These are phyloP conservation scores for Gossypium thurberi DNA, from an alignment of 345 rosid genomes.

Conservation along the genomic window DNA sequence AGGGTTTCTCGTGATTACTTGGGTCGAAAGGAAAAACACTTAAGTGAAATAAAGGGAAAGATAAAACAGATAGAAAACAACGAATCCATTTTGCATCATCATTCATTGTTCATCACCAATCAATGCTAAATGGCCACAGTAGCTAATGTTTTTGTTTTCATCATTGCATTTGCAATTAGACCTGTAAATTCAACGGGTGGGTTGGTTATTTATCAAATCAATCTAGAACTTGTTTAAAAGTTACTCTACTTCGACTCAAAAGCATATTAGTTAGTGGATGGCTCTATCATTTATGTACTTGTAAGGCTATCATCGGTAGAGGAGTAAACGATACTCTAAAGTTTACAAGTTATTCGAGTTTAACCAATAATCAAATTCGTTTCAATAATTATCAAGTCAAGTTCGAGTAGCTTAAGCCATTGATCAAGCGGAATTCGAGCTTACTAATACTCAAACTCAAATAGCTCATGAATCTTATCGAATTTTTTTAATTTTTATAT, in stretches of 20 bases:
- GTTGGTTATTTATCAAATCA: no score
- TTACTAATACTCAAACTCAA: background rate
- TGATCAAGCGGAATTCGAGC: background rate
- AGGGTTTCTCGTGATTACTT: conserved; percentile 82
- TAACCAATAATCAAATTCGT: background rate
- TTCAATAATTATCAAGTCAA: background rate
- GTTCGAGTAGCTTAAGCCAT: background rate
- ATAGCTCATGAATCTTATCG: background rate
- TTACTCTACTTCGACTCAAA: no score
- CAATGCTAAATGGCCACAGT: conserved; percentile 19
- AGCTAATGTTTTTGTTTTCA: background rate
- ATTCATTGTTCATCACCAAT: background rate
- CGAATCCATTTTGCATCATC: background rate
- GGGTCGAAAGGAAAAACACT: conserved; percentile 38
- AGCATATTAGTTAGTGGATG: no score
- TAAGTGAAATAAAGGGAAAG: background rate
- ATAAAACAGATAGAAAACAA: background rate
- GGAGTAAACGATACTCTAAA: background rate
- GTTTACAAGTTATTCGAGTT: background rate
- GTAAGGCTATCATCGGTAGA: background rate
- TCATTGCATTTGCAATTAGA: background rate
- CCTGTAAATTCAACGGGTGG: no score
- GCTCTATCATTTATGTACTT: no score
- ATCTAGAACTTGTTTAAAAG: no score
- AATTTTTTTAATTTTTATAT: background rate